Evolutionary conservation across 306 rosid species (phyloP).

Genomic region (Fragaria vesca): DNA sequence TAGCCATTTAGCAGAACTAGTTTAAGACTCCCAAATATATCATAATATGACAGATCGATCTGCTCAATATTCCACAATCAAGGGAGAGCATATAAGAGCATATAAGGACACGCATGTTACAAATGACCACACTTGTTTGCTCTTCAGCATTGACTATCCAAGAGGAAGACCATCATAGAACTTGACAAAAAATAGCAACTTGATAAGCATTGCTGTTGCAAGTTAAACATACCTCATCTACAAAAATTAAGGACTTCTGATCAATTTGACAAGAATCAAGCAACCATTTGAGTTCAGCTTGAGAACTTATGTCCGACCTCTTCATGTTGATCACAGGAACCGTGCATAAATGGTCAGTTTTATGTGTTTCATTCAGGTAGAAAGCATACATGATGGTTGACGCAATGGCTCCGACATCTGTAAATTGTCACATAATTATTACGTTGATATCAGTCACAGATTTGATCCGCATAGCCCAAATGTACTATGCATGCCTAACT

Average conservation of each 20-base stretch:
- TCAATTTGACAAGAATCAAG: constrained; percentile 82
- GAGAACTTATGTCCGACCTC: constrained; percentile 58
- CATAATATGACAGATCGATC: constrained; percentile 85
- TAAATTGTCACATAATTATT: constrained; percentile 12
- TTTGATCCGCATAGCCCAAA: not conserved
- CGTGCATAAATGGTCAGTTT: constrained; percentile 49
- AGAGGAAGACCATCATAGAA: not conserved
- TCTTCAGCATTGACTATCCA: constrained; percentile 2
- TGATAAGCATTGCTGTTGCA: not conserved
- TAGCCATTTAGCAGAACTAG: constrained; percentile 61
- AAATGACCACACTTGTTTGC: not conserved
- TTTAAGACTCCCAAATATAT: constrained; percentile 80
- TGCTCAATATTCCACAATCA: constrained; percentile 35
- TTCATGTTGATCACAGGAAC: constrained; percentile 78
- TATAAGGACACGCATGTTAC: not conserved
- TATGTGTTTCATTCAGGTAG: constrained; percentile 57
- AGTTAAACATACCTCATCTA: constrained; percentile 65
- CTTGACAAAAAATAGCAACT: not conserved
- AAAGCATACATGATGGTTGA: constrained; percentile 76
- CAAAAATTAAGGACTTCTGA: constrained; percentile 58
- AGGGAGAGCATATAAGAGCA: constrained; percentile 10
- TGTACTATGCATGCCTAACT: not conserved
- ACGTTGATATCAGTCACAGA: not conserved
- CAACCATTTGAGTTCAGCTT: constrained; percentile 78
- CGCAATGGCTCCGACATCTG: constrained; percentile 75